Conservation (phyloP, 148 eudicot genomes). For the Diospyros kaki region DNA sequence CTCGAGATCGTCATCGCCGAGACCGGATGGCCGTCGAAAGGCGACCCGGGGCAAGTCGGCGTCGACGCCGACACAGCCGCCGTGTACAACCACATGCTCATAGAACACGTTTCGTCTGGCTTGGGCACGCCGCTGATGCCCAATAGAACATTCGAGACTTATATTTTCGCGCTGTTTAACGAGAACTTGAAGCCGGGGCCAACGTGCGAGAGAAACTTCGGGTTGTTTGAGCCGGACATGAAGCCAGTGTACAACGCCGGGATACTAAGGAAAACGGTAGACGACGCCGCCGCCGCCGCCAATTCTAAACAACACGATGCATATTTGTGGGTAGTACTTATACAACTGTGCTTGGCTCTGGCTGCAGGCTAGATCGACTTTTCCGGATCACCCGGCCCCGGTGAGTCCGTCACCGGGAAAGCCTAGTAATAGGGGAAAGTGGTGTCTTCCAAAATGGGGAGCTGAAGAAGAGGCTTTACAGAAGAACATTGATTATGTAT, state of each 20-base stretch:
- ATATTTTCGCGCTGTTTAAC: conserved; percentile 57
- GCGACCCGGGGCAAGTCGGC: conserved; percentile 41
- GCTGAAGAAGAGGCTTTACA: conserved; percentile 17
- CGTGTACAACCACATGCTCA: conserved; percentile 39
- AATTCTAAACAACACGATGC: conserved; percentile 1
- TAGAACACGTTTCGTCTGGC: conserved; percentile 48
- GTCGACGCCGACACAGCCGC: conserved; percentile 52
- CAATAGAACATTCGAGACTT: conserved; percentile 58
- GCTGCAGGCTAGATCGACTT: conserved; percentile 21
- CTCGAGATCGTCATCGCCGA: conserved; percentile 63
- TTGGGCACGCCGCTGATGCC: conserved; percentile 79
- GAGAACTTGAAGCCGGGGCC: conserved; percentile 66
- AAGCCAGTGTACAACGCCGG: conserved; percentile 48
- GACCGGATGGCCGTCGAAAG: conserved; percentile 73
- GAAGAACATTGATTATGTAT: conserved; percentile 39
- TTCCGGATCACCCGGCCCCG: conserved; percentile 16
- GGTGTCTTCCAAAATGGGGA: conserved; percentile 32
- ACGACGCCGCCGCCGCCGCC: conserved; percentile 11
- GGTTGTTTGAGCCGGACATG: conserved; percentile 51
- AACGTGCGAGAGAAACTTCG: conserved; percentile 50
- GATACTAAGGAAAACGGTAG: conserved; percentile 28
- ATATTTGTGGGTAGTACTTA: conserved; percentile 8
- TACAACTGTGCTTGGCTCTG: conserved; percentile 15
- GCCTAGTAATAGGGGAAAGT: conserved; percentile 6
- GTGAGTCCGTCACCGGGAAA: not conserved